These are phyloP conservation scores for Trichoderma arundinaceum DNA, from an alignment of 2,329 filamentous ascomycete species.

Conservation along the genomic window DNA sequence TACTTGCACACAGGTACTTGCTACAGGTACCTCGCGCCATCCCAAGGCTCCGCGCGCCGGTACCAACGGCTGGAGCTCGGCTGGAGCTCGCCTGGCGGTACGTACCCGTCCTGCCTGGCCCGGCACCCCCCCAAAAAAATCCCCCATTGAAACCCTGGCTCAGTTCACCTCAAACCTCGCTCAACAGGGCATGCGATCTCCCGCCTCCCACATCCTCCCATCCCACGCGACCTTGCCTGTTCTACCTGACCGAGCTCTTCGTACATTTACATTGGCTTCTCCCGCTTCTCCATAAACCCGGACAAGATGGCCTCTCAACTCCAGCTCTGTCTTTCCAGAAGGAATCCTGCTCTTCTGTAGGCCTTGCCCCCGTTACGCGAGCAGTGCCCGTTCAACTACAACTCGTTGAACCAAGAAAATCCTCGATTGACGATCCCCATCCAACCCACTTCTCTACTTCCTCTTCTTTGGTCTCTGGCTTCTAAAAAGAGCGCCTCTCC, in stretches of 20 bases:
- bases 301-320: conserved; percentile 37
- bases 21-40: no score
- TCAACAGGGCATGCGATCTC: conserved; percentile 24
- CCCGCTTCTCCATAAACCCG: conserved; percentile 14
- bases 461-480: not conserved
- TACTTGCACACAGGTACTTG: not conserved
- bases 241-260: conserved; percentile 31
- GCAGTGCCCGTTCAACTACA: conserved; percentile 21
- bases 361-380: conserved; percentile 28
- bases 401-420: not conserved
- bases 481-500: no score
- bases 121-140: not conserved
- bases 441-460: not conserved
- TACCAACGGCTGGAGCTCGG: not conserved
- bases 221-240: conserved; percentile 32
- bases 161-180: conserved; percentile 3
- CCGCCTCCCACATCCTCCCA: conserved; percentile 30
- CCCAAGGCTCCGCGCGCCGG: not conserved
- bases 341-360: conserved; percentile 35
- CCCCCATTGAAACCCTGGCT: conserved; percentile 10
- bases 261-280: conserved; percentile 19
- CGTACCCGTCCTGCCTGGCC: not conserved
- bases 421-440: not conserved
- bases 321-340: conserved; percentile 34
- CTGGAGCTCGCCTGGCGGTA: not conserved